phyloP scores from a whole-genome alignment of 306 rosid species.

The Vigna angularis region DNA sequence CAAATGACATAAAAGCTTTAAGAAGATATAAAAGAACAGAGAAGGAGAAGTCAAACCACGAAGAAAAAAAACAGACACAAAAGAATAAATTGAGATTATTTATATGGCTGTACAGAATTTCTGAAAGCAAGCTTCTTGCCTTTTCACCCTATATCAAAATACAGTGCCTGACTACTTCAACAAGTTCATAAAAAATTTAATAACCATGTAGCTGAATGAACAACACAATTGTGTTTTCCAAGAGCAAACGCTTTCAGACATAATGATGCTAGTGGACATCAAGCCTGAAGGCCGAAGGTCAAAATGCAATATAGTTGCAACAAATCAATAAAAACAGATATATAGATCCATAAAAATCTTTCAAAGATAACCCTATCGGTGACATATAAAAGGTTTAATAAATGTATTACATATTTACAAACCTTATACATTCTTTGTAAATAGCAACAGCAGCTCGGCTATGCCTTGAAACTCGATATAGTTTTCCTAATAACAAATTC shows the following conservation, averaged over 20 bases:
- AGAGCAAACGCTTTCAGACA: conserved; percentile 27
- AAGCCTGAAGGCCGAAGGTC: conserved; percentile 15
- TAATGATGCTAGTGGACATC: conserved; percentile 11
- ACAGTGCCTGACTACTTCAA: conserved; percentile 3
- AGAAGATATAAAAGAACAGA: conserved; percentile 1
- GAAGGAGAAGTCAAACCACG: conserved; percentile 3
- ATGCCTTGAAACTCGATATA: conserved; percentile 83
- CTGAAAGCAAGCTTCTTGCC: conserved; percentile 24
- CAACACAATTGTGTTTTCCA: conserved; percentile 24
- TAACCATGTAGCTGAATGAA: background rate
- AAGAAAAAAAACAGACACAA: background rate
- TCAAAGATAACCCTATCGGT: background rate
- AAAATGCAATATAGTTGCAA: conserved; percentile 9
- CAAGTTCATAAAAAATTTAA: conserved; percentile 33
- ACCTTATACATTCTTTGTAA: conserved; percentile 98
- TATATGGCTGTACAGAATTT: background rate
- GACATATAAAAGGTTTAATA: conserved; percentile 37
- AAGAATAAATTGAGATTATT: conserved; percentile 16
- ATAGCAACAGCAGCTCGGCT: conserved; percentile 85
- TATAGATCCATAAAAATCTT: conserved; percentile 13
- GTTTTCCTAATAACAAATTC: conserved; percentile 91
- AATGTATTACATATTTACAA: conserved; percentile 41
- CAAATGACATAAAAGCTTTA: conserved; percentile 3
- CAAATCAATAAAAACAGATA: conserved; percentile 8
- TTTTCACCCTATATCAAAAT: conserved; percentile 25